phyloP scores from a whole-genome alignment of 139 green algal genomes.

The Coccomyxa sp. region DNA sequence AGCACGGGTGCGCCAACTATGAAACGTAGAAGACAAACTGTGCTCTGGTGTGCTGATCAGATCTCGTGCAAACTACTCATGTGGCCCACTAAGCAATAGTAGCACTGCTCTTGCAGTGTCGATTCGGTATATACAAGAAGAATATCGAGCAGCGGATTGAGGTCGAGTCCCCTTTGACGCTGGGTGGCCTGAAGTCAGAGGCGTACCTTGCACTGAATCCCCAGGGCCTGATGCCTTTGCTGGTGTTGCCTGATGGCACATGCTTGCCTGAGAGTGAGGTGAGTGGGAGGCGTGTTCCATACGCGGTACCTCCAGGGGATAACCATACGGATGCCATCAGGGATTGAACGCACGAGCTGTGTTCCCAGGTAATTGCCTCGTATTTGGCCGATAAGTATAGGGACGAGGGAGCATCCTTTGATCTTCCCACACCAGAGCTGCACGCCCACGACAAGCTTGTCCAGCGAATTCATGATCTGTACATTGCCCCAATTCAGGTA shows the following conservation, averaged over 20 bases:
- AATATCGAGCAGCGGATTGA: slow-evolving; percentile 52
- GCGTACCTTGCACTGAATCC: slow-evolving; percentile 37
- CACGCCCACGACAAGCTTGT: slow-evolving; percentile 37
- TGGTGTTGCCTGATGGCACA: slow-evolving; percentile 56
- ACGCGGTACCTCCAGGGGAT: not conserved
- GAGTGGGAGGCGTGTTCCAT: not conserved
- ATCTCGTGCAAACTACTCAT: not conserved
- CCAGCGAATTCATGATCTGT: slow-evolving; percentile 63
- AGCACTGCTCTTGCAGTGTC: not conserved
- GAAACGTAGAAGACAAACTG: no score
- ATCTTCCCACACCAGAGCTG: slow-evolving; percentile 45
- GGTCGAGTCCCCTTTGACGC: slow-evolving; percentile 38
- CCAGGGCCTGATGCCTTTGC: slow-evolving; percentile 70
- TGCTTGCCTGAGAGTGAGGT: slow-evolving; percentile 62
- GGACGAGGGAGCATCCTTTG: slow-evolving; percentile 33
- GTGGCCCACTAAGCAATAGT: not conserved
- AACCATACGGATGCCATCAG: not conserved
- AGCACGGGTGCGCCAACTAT: slow-evolving; percentile 24
- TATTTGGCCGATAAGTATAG: slow-evolving; percentile 70
- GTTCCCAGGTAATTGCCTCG: slow-evolving; percentile 52
- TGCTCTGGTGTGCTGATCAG: not conserved
- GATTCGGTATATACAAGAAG: slow-evolving; percentile 65
- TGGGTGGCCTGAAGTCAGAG: slow-evolving; percentile 52
- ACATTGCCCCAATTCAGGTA: slow-evolving; percentile 42
- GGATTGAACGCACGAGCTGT: not conserved